phyloP scores from a whole-genome alignment of 768 basidiomycete species.

The Lentinula boryana region DNA sequence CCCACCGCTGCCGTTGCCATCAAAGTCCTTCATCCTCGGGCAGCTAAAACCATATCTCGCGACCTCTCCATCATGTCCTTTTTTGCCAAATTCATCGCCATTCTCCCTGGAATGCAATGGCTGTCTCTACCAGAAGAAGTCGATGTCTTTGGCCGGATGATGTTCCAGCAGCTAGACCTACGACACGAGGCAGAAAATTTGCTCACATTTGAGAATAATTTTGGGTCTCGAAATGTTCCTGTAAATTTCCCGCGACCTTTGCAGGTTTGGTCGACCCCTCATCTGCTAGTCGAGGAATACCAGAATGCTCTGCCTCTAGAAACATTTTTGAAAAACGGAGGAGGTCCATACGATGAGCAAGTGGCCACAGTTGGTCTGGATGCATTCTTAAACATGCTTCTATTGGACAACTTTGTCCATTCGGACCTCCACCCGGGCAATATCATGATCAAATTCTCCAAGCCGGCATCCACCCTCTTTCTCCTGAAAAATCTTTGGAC shows the following conservation, averaged over 20 bases:
- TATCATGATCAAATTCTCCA: conserved; percentile 96
- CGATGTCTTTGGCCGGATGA: conserved; percentile 90
- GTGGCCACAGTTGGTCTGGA: conserved; percentile 92
- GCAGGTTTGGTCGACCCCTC: conserved; percentile 70
- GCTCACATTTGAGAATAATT: conserved; percentile 79
- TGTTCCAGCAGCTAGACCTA: conserved; percentile 91
- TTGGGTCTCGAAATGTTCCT: conserved; percentile 69
- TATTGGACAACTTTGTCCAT: conserved; percentile 97
- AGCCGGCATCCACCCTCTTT: conserved; percentile 66
- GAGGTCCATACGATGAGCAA: conserved; percentile 84
- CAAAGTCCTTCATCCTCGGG: conserved; percentile 91
- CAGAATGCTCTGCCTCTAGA: conserved; percentile 91
- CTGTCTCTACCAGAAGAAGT: conserved; percentile 95
- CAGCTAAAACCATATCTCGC: conserved; percentile 73
- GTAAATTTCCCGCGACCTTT: conserved; percentile 90
- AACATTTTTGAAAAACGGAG: conserved; percentile 80
- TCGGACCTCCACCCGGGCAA: conserved; percentile 90
- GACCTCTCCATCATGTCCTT: conserved; percentile 95
- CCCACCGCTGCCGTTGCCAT: conserved; percentile 89
- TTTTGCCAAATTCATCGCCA: conserved; percentile 73
- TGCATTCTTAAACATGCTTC: conserved; percentile 97
- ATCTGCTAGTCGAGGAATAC: conserved; percentile 88
- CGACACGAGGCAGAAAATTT: conserved; percentile 88
- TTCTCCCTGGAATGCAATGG: conserved; percentile 94
- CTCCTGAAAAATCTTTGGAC: conserved; percentile 57